A percentile compares a stretch with the other conserved stretches of the same genome.
Conservation (phyloP, 495 filamentous ascomycete species). For the Lophiotrema nucula region DNA sequence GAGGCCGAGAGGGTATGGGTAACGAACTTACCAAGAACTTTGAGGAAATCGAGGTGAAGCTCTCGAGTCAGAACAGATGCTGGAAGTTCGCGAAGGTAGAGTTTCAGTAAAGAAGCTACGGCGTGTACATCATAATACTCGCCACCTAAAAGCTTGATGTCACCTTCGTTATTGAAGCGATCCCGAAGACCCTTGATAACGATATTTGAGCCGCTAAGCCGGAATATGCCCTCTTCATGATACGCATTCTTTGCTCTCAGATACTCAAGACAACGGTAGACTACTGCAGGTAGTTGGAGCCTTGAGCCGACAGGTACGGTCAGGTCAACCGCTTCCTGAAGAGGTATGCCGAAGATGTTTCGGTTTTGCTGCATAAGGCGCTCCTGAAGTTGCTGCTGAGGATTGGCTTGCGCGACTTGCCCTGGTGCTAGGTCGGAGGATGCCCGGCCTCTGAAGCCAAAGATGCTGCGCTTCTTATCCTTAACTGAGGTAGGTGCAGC, state of each 20-base stretch:
- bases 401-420: constrained; percentile 19
- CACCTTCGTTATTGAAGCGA: constrained; percentile 89
- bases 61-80: constrained; percentile 87
- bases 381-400: constrained; percentile 19
- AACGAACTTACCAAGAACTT: constrained; percentile 67
- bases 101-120: constrained; percentile 88
- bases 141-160: constrained; percentile 84
- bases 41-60: constrained; percentile 83
- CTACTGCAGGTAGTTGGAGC: constrained; percentile 84
- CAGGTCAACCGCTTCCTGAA: constrained; percentile 82
- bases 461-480: constrained; percentile 92
- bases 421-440: constrained; percentile 55
- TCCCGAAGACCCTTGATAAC: constrained; percentile 89
- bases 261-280: constrained; percentile 95
- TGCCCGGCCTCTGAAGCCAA: constrained; percentile 70
- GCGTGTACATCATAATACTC: constrained; percentile 95
- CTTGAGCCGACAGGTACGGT: constrained; percentile 68
- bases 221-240: constrained; percentile 92
- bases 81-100: constrained; percentile 90
- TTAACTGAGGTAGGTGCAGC: constrained; percentile 52
- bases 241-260: constrained; percentile 79
- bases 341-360: constrained; percentile 75
- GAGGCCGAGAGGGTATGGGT: neutral
- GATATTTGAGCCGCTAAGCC: constrained; percentile 88
- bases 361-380: constrained; percentile 12